Evolutionary conservation across 805 yeast genomes (phyloP).

Genomic region (Danielia reshetovae): DNA sequence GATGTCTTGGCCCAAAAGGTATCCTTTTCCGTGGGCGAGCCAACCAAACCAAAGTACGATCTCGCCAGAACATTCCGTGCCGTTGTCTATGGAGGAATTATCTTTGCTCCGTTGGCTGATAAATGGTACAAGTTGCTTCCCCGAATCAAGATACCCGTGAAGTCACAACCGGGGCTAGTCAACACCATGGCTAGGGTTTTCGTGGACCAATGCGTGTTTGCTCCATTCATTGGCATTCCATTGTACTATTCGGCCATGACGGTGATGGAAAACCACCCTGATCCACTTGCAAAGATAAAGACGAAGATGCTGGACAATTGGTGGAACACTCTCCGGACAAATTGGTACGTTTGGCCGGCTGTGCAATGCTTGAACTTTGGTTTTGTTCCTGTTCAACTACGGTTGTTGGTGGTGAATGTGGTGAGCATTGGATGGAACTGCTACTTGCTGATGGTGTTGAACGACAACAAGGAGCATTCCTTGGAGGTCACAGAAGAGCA

Average conservation of each 20-base stretch:
- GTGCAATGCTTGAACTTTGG: slow-evolving; percentile 79
- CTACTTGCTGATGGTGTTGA: slow-evolving; percentile 53
- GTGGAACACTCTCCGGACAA: slow-evolving; percentile 65
- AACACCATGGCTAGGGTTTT: slow-evolving; percentile 45
- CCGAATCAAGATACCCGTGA: slow-evolving; percentile 35
- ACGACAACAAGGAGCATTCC: slow-evolving; percentile 9
- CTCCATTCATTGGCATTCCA: slow-evolving; percentile 72
- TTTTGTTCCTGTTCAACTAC: slow-evolving; percentile 65
- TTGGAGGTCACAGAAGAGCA: slow-evolving; percentile 4
- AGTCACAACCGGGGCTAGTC: slow-evolving; percentile 2
- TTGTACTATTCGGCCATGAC: slow-evolving; percentile 68
- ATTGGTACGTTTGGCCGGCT: slow-evolving; percentile 89
- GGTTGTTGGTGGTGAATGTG: slow-evolving; percentile 65
- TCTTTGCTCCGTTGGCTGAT: slow-evolving; percentile 74
- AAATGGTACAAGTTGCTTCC: slow-evolving; percentile 62
- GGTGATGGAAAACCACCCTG: slow-evolving; percentile 50
- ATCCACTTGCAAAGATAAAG: slow-evolving; percentile 35
- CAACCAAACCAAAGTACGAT: slow-evolving; percentile 41
- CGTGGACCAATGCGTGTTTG: slow-evolving; percentile 70
- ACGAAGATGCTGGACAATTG: slow-evolving; percentile 47
- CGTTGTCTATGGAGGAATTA: slow-evolving; percentile 61
- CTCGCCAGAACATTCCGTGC: slow-evolving; percentile 58
- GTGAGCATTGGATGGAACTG: slow-evolving; percentile 84
- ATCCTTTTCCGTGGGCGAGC: slow-evolving; percentile 28
- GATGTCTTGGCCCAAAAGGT: slow-evolving; percentile 67